These are phyloP conservation scores for Cinnamomum chago DNA, from an alignment of 164 flowering plant species.

Conservation along the genomic window DNA sequence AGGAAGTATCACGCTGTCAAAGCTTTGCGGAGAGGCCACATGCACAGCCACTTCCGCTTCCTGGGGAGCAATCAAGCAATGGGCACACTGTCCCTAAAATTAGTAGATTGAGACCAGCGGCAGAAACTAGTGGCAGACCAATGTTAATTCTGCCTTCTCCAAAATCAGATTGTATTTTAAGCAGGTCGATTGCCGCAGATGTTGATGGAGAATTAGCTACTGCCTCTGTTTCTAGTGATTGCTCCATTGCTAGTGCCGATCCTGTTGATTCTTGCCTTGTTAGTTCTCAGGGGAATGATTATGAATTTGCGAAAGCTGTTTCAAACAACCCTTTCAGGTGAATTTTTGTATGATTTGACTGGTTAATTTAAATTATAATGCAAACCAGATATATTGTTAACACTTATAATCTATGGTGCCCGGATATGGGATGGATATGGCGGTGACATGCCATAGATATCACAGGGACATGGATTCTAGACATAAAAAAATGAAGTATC, in stretches of 20 bases:
- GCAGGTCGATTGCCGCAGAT: constrained; percentile 47
- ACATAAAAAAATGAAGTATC: too few species aligned
- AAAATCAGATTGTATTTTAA: constrained; percentile 43
- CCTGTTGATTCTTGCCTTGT: constrained; percentile 52
- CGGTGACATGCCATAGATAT: too few species aligned
- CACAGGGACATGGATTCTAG: too few species aligned
- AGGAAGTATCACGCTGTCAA: constrained; percentile 71
- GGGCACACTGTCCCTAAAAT: constrained; percentile 59
- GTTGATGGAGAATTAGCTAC: constrained; percentile 60
- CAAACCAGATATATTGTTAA: too few species aligned
- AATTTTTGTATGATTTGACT: constrained; percentile 2
- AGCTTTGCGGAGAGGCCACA: constrained; percentile 83
- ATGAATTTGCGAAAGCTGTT: constrained; percentile 53
- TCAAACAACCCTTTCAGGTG: constrained; percentile 75
- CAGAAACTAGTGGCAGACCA: constrained; percentile 45
- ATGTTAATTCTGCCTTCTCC: constrained; percentile 56
- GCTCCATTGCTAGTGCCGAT: constrained; percentile 79
- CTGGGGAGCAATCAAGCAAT: constrained; percentile 37
- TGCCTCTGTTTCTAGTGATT: constrained; percentile 69
- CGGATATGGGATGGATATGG: too few species aligned
- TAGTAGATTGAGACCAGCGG: constrained; percentile 41
- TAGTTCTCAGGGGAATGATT: constrained; percentile 64
- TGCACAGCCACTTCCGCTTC: constrained; percentile 92
- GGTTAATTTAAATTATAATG: too few species aligned
- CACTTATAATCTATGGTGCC: too few species aligned